Percentiles rank a stretch among this genome's conserved stretches.
These are phyloP conservation scores for Solanum virginianum DNA, from an alignment of 257 asterid genomes.

Conservation along the genomic window DNA sequence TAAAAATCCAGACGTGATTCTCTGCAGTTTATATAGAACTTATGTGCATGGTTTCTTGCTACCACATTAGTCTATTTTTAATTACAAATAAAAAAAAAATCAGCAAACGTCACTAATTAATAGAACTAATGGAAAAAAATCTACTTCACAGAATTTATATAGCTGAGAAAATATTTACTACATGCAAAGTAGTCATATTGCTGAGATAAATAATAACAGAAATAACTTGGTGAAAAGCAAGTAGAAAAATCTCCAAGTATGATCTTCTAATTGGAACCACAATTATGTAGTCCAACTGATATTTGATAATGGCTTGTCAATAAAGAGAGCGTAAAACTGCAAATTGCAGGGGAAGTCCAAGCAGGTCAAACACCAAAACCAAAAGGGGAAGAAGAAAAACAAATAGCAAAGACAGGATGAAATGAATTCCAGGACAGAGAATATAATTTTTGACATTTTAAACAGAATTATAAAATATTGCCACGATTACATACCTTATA, in stretches of 20 bases:
- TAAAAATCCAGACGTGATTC: background rate
- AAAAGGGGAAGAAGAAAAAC: background rate
- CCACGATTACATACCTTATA: conserved; percentile 41
- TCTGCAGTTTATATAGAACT: background rate
- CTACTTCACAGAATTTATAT: background rate
- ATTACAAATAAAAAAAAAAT: background rate
- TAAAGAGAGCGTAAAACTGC: background rate
- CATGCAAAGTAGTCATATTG: background rate
- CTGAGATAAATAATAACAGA: background rate
- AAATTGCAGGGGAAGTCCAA: background rate
- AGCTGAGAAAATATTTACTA: background rate
- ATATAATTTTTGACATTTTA: background rate
- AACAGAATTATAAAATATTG: background rate
- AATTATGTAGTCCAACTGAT: background rate
- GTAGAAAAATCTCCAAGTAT: background rate
- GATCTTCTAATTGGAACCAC: background rate
- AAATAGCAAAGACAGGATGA: background rate
- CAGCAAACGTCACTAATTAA: background rate
- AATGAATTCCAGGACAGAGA: background rate
- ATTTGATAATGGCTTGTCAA: background rate
- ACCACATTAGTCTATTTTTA: background rate
- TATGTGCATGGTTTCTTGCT: background rate
- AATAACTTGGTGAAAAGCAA: background rate
- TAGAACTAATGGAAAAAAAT: background rate
- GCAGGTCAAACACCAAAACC: background rate